Evolutionary conservation across 2,329 filamentous ascomycete genomes (phyloP).

Genomic region (Venturia asperata): DNA sequence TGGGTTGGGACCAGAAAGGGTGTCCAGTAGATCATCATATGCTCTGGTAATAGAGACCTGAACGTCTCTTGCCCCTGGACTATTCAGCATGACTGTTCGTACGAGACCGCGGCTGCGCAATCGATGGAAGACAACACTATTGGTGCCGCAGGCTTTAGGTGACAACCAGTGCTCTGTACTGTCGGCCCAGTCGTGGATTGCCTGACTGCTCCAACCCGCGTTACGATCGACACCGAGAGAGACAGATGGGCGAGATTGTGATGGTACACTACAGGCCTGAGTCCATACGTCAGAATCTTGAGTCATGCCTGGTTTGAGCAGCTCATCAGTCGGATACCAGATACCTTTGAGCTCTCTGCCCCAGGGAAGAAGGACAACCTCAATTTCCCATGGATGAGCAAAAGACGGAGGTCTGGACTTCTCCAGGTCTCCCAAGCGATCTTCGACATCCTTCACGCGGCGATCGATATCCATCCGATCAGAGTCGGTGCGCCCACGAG

Average conservation of each 20-base stretch:
- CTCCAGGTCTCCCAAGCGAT: conserved; percentile 49
- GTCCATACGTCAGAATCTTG: conserved; percentile 44
- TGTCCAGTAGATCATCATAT: conserved; percentile 48
- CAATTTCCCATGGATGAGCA: conserved; percentile 62
- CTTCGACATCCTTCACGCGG: conserved; percentile 43
- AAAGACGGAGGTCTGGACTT: conserved; percentile 52
- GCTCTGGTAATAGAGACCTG: conserved; percentile 55
- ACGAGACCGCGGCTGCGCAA: conserved; percentile 68
- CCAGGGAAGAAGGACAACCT: conserved; percentile 71
- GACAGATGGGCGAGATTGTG: conserved; percentile 22
- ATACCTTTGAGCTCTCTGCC: conserved; percentile 46
- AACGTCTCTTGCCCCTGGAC: conserved; percentile 61
- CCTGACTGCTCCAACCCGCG: conserved; percentile 43
- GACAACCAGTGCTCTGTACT: conserved; percentile 50
- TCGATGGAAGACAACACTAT: conserved; percentile 59
- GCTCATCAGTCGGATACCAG: conserved; percentile 42
- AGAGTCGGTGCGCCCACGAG: background rate
- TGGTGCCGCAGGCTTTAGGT: conserved; percentile 59
- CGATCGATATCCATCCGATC: conserved; percentile 36
- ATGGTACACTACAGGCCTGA: conserved; percentile 25
- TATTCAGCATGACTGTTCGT: conserved; percentile 54
- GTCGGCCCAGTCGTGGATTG: conserved; percentile 43
- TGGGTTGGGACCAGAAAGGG: background rate
- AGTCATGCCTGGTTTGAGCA: background rate
- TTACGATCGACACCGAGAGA: conserved; percentile 34